These are phyloP conservation scores for Coccomyxa subellipsoidea DNA, from an alignment of 163 green algal species.

Conservation along the genomic window DNA sequence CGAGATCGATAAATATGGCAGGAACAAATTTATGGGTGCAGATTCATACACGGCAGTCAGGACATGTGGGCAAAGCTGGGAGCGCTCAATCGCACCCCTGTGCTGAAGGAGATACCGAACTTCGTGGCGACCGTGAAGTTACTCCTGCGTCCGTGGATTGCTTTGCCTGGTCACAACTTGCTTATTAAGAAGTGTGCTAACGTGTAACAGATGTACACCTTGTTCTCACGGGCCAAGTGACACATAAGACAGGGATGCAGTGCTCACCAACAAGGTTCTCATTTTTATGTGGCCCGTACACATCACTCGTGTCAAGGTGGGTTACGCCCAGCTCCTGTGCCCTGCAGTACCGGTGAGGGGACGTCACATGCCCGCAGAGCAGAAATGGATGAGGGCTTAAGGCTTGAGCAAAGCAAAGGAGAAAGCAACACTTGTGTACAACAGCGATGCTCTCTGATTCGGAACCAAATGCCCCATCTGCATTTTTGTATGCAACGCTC, in stretches of 20 bases:
- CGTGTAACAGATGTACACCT: not conserved
- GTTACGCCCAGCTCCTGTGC: conserved; percentile 28
- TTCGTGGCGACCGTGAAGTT: conserved; percentile 53
- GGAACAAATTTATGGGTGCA: too few relatives aligned
- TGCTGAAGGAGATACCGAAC: too few relatives aligned
- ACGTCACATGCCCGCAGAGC: too few relatives aligned
- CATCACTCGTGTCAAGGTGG: conserved; percentile 40
- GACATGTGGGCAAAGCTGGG: too few relatives aligned
- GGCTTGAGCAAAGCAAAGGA: not conserved
- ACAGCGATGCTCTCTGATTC: not conserved
- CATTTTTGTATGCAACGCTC: not conserved
- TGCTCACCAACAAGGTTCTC: conserved; percentile 45
- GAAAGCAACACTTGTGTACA: not conserved
- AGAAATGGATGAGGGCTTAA: too few relatives aligned
- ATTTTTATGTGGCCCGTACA: conserved; percentile 48
- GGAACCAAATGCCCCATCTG: not conserved
- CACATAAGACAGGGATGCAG: too few relatives aligned
- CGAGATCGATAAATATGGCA: too few relatives aligned
- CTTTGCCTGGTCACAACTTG: conserved; percentile 28
- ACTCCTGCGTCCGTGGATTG: conserved; percentile 28
- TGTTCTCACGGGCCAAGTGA: too few relatives aligned
- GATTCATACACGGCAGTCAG: too few relatives aligned
- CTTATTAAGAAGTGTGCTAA: not conserved
- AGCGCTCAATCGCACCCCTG: too few relatives aligned
- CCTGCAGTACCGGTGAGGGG: not conserved